Conservation (phyloP, 2,329 filamentous ascomycete species). For the Calonectria hongkongensis region DNA sequence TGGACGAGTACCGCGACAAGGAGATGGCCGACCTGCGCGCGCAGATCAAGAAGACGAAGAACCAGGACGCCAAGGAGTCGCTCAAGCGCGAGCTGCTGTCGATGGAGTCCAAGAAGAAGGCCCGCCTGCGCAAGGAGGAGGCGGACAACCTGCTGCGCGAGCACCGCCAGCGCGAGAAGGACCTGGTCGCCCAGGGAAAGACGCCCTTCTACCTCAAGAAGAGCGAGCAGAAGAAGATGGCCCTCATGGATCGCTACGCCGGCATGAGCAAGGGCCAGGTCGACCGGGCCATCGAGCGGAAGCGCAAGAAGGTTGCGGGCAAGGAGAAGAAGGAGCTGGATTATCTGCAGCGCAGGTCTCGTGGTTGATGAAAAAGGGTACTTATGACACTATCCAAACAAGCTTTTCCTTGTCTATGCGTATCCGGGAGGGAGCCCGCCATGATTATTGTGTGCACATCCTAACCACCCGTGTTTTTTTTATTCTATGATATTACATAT, state of each 20-base stretch:
- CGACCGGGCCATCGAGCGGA: conserved; percentile 88
- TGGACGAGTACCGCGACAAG: conserved; percentile 88
- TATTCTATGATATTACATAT: conserved; percentile 39
- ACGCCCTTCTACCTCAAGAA: conserved; percentile 95
- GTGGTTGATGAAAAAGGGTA: conserved; percentile 32
- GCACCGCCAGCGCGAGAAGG: conserved; percentile 89
- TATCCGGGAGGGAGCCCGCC: background rate
- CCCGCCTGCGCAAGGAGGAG: conserved; percentile 81
- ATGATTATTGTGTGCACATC: conserved; percentile 17
- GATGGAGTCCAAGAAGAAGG: conserved; percentile 86
- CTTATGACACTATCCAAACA: background rate
- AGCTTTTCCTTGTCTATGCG: background rate
- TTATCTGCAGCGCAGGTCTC: conserved; percentile 58
- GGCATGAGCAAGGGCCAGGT: conserved; percentile 90
- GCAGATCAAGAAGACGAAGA: conserved; percentile 80
- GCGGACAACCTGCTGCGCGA: conserved; percentile 81
- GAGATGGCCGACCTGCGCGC: conserved; percentile 86
- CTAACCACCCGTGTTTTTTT: conserved; percentile 27
- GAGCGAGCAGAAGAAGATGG: conserved; percentile 91
- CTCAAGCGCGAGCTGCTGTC: conserved; percentile 84
- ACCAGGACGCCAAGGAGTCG: conserved; percentile 77
- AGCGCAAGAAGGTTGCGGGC: conserved; percentile 89
- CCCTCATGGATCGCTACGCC: conserved; percentile 86
- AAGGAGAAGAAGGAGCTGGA: conserved; percentile 88
- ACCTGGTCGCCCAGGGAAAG: conserved; percentile 90